Evolutionary conservation across 805 yeast genomes (phyloP).

Genomic region (Wickerhamiella sorbophila): DNA sequence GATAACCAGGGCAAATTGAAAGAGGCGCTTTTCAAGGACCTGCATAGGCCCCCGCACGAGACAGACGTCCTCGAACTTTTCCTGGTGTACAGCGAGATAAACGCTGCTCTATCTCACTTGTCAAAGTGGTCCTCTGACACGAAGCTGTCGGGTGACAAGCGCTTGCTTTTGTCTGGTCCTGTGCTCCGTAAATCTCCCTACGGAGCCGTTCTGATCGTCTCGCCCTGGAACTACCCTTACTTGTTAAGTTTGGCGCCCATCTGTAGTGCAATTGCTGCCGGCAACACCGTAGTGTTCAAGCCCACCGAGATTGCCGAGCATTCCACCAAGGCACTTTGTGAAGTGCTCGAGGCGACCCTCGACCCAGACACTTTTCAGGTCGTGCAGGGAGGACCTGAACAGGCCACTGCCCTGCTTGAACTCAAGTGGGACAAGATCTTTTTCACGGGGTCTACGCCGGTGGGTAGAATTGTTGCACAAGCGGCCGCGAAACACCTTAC

Average conservation of each 20-base stretch:
- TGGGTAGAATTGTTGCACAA: conserved; percentile 61
- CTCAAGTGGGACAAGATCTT: conserved; percentile 67
- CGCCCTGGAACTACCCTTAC: conserved; percentile 75
- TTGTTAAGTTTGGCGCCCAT: conserved; percentile 49
- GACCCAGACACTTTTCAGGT: conserved; percentile 42
- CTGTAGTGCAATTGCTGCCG: conserved; percentile 71
- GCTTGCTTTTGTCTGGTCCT: conserved; percentile 10
- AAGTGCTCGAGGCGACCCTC: conserved; percentile 37
- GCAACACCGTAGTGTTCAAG: conserved; percentile 65
- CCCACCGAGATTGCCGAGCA: conserved; percentile 61
- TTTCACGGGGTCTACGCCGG: conserved; percentile 68
- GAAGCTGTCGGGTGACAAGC: conserved; percentile 15
- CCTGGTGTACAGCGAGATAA: conserved; percentile 39
- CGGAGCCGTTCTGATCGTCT: conserved; percentile 60
- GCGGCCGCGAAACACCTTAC: conserved; percentile 79
- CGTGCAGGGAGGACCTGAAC: conserved; percentile 61
- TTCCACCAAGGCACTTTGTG: conserved; percentile 42
- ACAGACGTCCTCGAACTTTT: conserved; percentile 44
- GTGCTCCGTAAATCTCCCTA: conserved; percentile 22
- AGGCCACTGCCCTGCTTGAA: conserved; percentile 43
- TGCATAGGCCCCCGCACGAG: conserved; percentile 51
- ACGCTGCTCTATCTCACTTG: conserved; percentile 43
- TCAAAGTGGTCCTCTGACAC: conserved; percentile 47
- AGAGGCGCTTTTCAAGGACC: conserved; percentile 50
- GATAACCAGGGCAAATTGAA: conserved; percentile 43